Percentiles rank a stretch among this genome's conserved stretches.
These are phyloP conservation scores for Rhinocladiella similis DNA, from an alignment of 2,329 filamentous ascomycete genomes.

Conservation along the genomic window DNA sequence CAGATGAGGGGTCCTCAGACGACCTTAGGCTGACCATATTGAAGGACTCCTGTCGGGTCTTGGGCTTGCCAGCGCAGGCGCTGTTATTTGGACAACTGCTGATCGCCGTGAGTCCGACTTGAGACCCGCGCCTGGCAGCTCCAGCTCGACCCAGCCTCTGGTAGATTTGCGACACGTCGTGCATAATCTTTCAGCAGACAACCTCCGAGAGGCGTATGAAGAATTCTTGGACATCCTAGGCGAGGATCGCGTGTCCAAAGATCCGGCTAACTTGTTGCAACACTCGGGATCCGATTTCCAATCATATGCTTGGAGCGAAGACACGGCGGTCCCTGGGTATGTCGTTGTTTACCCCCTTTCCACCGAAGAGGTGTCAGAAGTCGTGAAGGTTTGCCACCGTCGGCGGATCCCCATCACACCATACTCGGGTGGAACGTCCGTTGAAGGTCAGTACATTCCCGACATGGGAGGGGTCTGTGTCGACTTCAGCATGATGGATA, in stretches of 20 bases:
- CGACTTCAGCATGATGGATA: conserved; percentile 83
- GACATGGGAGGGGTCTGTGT: conserved; percentile 81
- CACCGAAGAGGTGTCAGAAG: conserved; percentile 79
- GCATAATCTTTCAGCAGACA: background rate
- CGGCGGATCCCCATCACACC: conserved; percentile 81
- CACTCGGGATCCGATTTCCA: background rate
- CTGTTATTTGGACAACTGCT: too few relatives aligned
- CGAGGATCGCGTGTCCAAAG: background rate
- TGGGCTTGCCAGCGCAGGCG: too few relatives aligned
- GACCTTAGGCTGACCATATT: too few relatives aligned
- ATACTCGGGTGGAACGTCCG: conserved; percentile 82
- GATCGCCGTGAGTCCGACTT: too few relatives aligned
- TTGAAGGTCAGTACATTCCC: conserved; percentile 85
- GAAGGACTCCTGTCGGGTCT: too few relatives aligned
- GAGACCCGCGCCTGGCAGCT: too few relatives aligned
- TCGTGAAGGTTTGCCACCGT: conserved; percentile 85
- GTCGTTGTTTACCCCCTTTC: conserved; percentile 69
- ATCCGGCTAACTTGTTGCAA: background rate
- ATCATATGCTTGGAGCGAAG: background rate
- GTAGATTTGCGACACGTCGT: background rate
- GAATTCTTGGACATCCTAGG: background rate
- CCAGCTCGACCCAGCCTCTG: background rate
- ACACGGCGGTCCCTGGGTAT: background rate
- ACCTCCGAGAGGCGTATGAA: background rate
- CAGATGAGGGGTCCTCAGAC: too few relatives aligned